Conservation (phyloP, 306 rosid genomes). For the Vachellia pachyceras region DNA sequence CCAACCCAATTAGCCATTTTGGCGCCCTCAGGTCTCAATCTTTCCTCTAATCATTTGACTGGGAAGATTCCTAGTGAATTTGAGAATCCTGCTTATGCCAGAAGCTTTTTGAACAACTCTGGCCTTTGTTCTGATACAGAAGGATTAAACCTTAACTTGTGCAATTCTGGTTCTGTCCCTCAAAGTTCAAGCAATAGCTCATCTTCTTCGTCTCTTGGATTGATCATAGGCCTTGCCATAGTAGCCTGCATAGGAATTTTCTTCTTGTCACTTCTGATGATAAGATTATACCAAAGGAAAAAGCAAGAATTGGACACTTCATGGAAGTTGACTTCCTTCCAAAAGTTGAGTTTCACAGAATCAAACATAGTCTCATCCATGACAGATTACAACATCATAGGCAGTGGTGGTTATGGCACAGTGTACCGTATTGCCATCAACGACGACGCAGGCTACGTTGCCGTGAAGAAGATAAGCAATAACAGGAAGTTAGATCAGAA, state of each 20-base stretch:
- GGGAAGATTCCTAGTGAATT: slow-evolving; percentile 63
- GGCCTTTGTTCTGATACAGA: slow-evolving; percentile 61
- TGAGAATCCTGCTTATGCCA: slow-evolving; percentile 44
- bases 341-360: slow-evolving; percentile 65
- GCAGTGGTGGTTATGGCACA: slow-evolving; percentile 84
- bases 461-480: slow-evolving; percentile 70
- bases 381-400: slow-evolving; percentile 60
- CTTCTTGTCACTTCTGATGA: slow-evolving; percentile 26
- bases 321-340: slow-evolving; percentile 78
- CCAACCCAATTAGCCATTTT: slow-evolving; percentile 40
- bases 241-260: slow-evolving; percentile 32
- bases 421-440: slow-evolving; percentile 64
- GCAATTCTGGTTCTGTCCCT: slow-evolving; percentile 39
- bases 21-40: slow-evolving; percentile 39
- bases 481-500: slow-evolving; percentile 56
- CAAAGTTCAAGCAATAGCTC: slow-evolving; percentile 46
- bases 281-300: slow-evolving; percentile 42
- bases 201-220: slow-evolving; percentile 50
- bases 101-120: slow-evolving; percentile 73
- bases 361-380: slow-evolving; percentile 57
- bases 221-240: slow-evolving; percentile 47
- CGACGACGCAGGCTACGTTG: slow-evolving; percentile 51
- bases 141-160: slow-evolving; percentile 41
- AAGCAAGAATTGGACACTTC: slow-evolving; percentile 40
- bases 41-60: slow-evolving; percentile 54